These are phyloP conservation scores for Alternaria ethzedia DNA, from an alignment of 2,329 filamentous ascomycete species.

Conservation along the genomic window DNA sequence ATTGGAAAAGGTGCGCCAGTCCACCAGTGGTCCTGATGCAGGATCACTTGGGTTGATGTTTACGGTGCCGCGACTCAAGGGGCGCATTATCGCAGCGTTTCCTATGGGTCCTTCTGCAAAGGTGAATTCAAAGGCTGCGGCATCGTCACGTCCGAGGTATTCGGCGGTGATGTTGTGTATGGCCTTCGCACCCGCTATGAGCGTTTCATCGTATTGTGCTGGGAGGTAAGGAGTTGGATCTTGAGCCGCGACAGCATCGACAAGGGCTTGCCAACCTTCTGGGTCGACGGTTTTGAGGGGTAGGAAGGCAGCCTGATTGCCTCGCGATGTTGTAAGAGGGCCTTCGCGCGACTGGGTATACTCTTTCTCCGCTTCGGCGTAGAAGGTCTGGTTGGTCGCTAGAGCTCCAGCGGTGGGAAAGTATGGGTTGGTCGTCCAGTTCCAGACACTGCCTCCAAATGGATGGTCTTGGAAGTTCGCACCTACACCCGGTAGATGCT, in stretches of 20 bases:
- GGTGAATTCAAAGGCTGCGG: slow-evolving; percentile 30
- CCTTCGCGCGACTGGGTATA: neutral
- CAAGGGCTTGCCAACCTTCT: slow-evolving; percentile 5
- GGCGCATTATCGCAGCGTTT: slow-evolving; percentile 7
- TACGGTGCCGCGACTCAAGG: slow-evolving; percentile 33
- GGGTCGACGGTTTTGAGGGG: slow-evolving; percentile 60
- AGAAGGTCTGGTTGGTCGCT: neutral
- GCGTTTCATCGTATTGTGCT: neutral
- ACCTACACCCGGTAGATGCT: slow-evolving; percentile 36
- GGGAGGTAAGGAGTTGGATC: slow-evolving; percentile 17
- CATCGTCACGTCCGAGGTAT: slow-evolving; percentile 23
- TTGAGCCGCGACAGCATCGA: slow-evolving; percentile 15
- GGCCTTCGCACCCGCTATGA: slow-evolving; percentile 14
- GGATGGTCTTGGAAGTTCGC: slow-evolving; percentile 44
- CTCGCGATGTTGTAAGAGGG: neutral
- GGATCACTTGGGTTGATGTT: slow-evolving; percentile 37
- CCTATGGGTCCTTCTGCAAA: slow-evolving; percentile 16
- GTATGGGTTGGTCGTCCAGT: slow-evolving; percentile 9
- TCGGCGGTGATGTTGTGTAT: slow-evolving; percentile 28
- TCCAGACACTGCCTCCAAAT: slow-evolving; percentile 5
- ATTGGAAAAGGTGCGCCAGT: slow-evolving; percentile 33
- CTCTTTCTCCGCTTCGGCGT: neutral
- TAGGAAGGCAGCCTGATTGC: slow-evolving; percentile 53
- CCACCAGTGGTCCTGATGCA: slow-evolving; percentile 23
- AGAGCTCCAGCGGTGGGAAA: neutral